These are phyloP conservation scores for Perkinsus marinus DNA, from an alignment of 169 alveolate species.

Conservation along the genomic window DNA sequence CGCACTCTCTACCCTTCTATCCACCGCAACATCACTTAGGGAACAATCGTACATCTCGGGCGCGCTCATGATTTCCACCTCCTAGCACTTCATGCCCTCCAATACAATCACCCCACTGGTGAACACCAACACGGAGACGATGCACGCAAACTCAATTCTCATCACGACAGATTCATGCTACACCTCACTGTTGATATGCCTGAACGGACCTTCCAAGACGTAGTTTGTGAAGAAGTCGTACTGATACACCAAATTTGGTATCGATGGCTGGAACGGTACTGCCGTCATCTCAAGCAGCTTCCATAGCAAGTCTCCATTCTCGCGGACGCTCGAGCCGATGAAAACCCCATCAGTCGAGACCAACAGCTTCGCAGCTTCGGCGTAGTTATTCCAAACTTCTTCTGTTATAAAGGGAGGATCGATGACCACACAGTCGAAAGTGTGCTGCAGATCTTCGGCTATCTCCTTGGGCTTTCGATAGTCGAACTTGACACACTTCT, in stretches of 20 bases:
- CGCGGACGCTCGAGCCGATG: slow-evolving; percentile 43
- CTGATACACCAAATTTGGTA: slow-evolving; percentile 60
- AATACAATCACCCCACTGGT: no score
- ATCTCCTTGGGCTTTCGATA: slow-evolving; percentile 41
- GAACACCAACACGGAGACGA: no score
- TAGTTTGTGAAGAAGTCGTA: slow-evolving; percentile 49
- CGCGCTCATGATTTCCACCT: no score
- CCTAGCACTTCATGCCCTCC: no score
- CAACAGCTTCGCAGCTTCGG: slow-evolving; percentile 37
- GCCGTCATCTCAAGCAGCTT: slow-evolving; percentile 32
- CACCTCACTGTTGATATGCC: background rate
- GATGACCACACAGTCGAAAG: slow-evolving; percentile 48
- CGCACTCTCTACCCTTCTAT: no score
- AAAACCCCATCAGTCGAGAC: slow-evolving; percentile 32
- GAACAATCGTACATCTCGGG: no score
- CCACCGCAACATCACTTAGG: no score
- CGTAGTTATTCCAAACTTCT: slow-evolving; percentile 58
- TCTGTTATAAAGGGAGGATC: slow-evolving; percentile 69
- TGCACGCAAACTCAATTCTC: no score
- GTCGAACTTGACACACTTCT: slow-evolving; percentile 41
- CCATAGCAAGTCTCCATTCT: slow-evolving; percentile 43
- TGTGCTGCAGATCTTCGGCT: slow-evolving; percentile 23
- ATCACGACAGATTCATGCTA: background rate
- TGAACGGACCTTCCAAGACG: background rate
- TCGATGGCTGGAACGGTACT: slow-evolving; percentile 48